Percentiles rank a stretch among this genome's conserved stretches.
phyloP scores from a whole-genome alignment of 306 rosid species.

The Pyrus communis region DNA sequence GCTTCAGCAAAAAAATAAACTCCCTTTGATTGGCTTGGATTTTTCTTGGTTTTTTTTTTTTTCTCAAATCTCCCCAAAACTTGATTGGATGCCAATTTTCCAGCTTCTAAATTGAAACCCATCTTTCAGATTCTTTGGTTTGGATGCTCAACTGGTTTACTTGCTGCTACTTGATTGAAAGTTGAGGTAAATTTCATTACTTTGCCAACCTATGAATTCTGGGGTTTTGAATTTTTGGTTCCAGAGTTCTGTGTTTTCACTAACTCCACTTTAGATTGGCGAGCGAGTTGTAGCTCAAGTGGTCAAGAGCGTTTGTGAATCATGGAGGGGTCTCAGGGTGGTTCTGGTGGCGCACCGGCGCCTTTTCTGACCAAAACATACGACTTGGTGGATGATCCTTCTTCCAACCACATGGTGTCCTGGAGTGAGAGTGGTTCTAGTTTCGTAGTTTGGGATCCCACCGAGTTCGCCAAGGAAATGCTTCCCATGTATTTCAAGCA shows the following conservation, averaged over 20 bases:
- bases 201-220: not conserved
- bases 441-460: constrained; percentile 35
- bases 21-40: not conserved
- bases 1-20: not conserved
- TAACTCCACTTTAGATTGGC: not conserved
- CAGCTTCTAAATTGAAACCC: not conserved
- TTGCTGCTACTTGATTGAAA: not conserved
- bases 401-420: constrained; percentile 21
- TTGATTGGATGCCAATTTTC: not conserved
- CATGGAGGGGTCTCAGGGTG: constrained; percentile 31
- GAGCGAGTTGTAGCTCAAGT: not conserved
- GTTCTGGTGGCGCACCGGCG: constrained; percentile 22
- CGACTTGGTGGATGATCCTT: constrained; percentile 29
- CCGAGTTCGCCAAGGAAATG: constrained; percentile 31
- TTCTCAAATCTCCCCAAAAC: not conserved
- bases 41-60: not conserved
- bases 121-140: not conserved
- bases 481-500: constrained; percentile 41
- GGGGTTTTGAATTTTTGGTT: not conserved
- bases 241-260: not conserved
- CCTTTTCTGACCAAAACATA: constrained; percentile 38
- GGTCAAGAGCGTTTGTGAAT: not conserved
- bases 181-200: not conserved
- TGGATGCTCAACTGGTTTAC: not conserved
- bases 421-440: constrained; percentile 33